A percentile compares a stretch with the other conserved stretches of the same genome.
These are phyloP conservation scores for Pseudopithomyces maydicus DNA, from an alignment of 2,329 filamentous ascomycete species.

Conservation along the genomic window DNA sequence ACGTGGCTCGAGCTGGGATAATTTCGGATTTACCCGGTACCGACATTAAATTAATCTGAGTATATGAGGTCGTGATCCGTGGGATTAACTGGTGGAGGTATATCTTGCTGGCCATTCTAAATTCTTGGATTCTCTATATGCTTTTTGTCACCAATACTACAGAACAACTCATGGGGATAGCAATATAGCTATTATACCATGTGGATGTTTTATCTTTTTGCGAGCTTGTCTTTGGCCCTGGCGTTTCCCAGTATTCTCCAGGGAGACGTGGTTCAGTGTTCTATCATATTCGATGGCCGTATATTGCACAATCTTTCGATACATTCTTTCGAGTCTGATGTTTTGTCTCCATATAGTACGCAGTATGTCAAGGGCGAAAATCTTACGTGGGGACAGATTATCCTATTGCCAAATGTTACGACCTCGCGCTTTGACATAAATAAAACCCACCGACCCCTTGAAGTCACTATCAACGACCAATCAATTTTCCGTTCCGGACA, in stretches of 20 bases:
- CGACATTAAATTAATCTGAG: not conserved
- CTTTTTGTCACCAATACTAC: too few species aligned
- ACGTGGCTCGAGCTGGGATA: not conserved
- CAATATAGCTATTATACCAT: not conserved
- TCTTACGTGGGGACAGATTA: slow-evolving; percentile 28
- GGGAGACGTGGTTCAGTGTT: slow-evolving; percentile 21
- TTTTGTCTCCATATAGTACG: slow-evolving; percentile 23
- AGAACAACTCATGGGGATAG: too few species aligned
- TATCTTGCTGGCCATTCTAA: too few species aligned
- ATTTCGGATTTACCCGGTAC: slow-evolving; percentile 1
- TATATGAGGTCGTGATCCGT: not conserved
- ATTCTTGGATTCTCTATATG: too few species aligned
- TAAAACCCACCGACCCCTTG: slow-evolving; percentile 17
- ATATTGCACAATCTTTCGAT: slow-evolving; percentile 24
- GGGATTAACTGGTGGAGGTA: too few species aligned
- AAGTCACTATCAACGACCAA: slow-evolving; percentile 32
- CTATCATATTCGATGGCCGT: slow-evolving; percentile 38
- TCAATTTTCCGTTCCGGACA: slow-evolving; percentile 24
- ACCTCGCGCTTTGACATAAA: slow-evolving; percentile 26
- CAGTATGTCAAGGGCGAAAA: slow-evolving; percentile 34
- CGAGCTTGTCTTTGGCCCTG: not conserved
- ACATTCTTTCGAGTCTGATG: slow-evolving; percentile 21
- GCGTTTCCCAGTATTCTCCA: not conserved
- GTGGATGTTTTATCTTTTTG: not conserved
- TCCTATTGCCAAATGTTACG: slow-evolving; percentile 19